Conservation (phyloP, 495 filamentous ascomycete species). For the Jackrogersella minutella region DNA sequence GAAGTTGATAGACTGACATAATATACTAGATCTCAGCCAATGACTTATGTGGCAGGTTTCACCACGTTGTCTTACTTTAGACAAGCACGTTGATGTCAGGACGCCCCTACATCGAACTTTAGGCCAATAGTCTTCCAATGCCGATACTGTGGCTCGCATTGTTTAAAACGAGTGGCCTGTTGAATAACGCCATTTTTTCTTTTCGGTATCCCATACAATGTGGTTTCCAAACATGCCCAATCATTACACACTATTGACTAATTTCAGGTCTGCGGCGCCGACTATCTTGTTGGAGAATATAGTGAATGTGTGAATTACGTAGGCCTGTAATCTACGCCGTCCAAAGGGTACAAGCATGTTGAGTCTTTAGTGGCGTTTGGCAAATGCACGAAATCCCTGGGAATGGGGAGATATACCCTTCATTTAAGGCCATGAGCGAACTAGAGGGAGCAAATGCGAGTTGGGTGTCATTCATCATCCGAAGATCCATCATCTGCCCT, state of each 20-base stretch:
- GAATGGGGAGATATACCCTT: not conserved
- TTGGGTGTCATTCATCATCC: conserved; percentile 38
- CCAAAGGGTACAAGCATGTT: not conserved
- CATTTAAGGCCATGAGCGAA: not conserved
- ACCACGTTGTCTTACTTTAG: not conserved
- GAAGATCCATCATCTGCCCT: conserved; percentile 52
- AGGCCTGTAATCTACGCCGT: not conserved
- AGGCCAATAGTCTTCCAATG: not conserved
- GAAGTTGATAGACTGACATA: conserved; percentile 6
- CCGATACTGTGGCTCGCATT: not conserved
- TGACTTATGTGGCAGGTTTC: not conserved
- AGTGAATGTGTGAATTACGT: not conserved
- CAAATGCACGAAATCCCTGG: not conserved
- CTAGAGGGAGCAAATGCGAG: not conserved
- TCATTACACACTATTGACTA: not conserved
- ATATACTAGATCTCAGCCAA: not conserved
- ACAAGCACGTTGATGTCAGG: not conserved
- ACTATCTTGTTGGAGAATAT: not conserved
- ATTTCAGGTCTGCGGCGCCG: not conserved
- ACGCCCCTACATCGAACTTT: not conserved
- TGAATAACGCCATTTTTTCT: conserved; percentile 2
- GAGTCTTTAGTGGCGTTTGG: not conserved
- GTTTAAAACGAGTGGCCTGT: not conserved
- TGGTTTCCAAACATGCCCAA: not conserved
- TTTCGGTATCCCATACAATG: not conserved